These are phyloP conservation scores for Phoma sp. DNA, from an alignment of 2,329 filamentous ascomycete genomes.

Conservation along the genomic window DNA sequence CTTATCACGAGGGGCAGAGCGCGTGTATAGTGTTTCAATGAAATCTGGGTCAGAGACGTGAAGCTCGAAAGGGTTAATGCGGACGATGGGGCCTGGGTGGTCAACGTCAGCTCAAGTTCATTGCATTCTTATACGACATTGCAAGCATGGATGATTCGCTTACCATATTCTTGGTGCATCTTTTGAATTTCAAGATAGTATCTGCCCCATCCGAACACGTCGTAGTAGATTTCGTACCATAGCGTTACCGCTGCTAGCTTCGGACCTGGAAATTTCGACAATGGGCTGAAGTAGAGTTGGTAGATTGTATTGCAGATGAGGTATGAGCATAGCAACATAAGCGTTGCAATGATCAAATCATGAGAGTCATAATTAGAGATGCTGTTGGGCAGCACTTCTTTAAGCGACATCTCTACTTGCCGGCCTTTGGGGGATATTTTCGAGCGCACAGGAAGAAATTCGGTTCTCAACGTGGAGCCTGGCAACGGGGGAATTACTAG, in stretches of 20 bases:
- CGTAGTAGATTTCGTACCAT: conserved; percentile 38
- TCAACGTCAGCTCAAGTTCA: neutral
- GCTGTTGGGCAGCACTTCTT: too few species aligned
- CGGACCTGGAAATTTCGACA: conserved; percentile 34
- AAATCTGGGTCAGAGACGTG: conserved; percentile 32
- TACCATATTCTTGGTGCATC: conserved; percentile 42
- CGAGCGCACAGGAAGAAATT: too few species aligned
- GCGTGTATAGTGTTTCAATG: conserved; percentile 35
- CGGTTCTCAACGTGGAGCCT: too few species aligned
- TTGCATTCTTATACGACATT: too few species aligned
- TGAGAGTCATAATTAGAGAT: too few species aligned
- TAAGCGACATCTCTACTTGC: too few species aligned
- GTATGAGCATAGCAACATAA: neutral
- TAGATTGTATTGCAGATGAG: neutral
- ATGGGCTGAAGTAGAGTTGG: conserved; percentile 26
- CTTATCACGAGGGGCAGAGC: conserved; percentile 5
- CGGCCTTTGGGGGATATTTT: too few species aligned
- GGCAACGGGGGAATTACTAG: too few species aligned
- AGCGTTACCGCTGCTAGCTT: conserved; percentile 31
- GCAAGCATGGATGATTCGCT: too few species aligned
- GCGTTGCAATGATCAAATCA: too few species aligned
- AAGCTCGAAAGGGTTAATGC: conserved; percentile 38
- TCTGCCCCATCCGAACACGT: conserved; percentile 30
- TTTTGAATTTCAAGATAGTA: conserved; percentile 38
- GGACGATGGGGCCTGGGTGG: conserved; percentile 36